phyloP scores from a whole-genome alignment of 2,329 filamentous ascomycete genomes.

The Aspergillus neotritici region DNA sequence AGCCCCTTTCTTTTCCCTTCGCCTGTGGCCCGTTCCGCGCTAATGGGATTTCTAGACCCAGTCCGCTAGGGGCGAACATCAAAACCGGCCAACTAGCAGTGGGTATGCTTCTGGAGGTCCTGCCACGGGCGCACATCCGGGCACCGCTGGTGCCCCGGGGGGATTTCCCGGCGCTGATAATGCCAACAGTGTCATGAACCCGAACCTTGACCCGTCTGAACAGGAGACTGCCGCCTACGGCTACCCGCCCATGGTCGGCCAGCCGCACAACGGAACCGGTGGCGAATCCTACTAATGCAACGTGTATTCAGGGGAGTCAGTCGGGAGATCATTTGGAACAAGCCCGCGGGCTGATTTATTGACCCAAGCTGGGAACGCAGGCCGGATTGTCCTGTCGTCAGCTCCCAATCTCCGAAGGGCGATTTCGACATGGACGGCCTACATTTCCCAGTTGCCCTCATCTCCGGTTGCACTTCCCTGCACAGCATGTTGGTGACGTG shows the following conservation, averaged over 20 bases:
- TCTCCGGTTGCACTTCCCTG: slow-evolving; percentile 9
- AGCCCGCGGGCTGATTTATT: neutral
- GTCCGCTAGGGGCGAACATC: slow-evolving; percentile 64
- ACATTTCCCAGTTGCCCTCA: neutral
- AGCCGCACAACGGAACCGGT: slow-evolving; percentile 44
- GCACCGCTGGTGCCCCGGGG: slow-evolving; percentile 26
- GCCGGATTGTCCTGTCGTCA: neutral
- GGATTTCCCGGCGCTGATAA: slow-evolving; percentile 38
- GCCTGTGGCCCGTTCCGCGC: slow-evolving; percentile 8
- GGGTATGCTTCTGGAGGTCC: slow-evolving; percentile 40
- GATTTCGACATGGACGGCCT: too few species aligned
- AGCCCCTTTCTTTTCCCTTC: too few species aligned
- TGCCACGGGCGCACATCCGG: slow-evolving; percentile 31
- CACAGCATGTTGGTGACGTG: slow-evolving; percentile 11
- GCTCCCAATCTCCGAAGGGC: slow-evolving; percentile 1
- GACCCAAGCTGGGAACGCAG: neutral
- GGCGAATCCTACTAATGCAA: slow-evolving; percentile 38
- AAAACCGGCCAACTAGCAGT: slow-evolving; percentile 52
- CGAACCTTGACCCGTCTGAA: slow-evolving; percentile 40
- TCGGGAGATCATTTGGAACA: slow-evolving; percentile 5
- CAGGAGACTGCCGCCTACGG: slow-evolving; percentile 42
- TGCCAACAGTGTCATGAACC: slow-evolving; percentile 42
- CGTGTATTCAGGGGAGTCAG: slow-evolving; percentile 4
- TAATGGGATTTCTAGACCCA: slow-evolving; percentile 60
- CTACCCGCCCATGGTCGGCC: slow-evolving; percentile 43